Percentiles rank a stretch among this genome's conserved stretches.
Conservation (phyloP, 2,329 filamentous ascomycete genomes). For the Passalora sequoiae region DNA sequence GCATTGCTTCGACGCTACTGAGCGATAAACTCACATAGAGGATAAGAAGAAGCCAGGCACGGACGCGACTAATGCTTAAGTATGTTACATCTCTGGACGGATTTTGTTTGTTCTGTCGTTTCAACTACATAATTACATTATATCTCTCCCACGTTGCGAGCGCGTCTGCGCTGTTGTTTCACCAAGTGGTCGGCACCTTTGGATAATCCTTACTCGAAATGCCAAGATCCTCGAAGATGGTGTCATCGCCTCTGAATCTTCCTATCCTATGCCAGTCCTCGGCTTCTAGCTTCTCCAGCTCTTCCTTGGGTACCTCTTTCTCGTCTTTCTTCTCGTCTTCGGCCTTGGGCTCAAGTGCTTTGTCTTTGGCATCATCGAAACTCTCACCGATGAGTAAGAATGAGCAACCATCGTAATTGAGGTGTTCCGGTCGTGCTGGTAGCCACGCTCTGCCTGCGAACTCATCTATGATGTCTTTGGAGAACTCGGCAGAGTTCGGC, state of each 20-base stretch:
- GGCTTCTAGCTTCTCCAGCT: slow-evolving; percentile 68
- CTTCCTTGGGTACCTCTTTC: slow-evolving; percentile 62
- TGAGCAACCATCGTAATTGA: slow-evolving; percentile 71
- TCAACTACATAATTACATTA: no score
- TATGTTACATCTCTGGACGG: no score
- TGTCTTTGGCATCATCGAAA: slow-evolving; percentile 52
- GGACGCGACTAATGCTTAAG: no score
- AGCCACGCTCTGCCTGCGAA: slow-evolving; percentile 71
- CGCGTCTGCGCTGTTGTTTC: no score
- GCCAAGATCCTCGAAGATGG: slow-evolving; percentile 57
- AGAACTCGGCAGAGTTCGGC: slow-evolving; percentile 62
- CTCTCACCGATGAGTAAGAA: slow-evolving; percentile 73
- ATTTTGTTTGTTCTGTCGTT: no score
- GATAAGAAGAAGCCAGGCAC: no score
- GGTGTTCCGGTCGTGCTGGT: slow-evolving; percentile 48
- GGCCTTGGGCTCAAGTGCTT: slow-evolving; percentile 52
- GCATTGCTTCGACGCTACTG: no score
- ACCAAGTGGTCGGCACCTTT: slow-evolving; percentile 59
- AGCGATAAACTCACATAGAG: no score
- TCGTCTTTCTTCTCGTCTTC: slow-evolving; percentile 52
- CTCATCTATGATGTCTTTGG: slow-evolving; percentile 67
- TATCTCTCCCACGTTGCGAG: no score
- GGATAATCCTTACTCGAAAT: slow-evolving; percentile 61
- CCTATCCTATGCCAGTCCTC: slow-evolving; percentile 67
- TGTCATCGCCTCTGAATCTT: slow-evolving; percentile 54